Evolutionary conservation across 78 protist genomes (phyloP).

Genomic region (Isochrysis galbana): DNA sequence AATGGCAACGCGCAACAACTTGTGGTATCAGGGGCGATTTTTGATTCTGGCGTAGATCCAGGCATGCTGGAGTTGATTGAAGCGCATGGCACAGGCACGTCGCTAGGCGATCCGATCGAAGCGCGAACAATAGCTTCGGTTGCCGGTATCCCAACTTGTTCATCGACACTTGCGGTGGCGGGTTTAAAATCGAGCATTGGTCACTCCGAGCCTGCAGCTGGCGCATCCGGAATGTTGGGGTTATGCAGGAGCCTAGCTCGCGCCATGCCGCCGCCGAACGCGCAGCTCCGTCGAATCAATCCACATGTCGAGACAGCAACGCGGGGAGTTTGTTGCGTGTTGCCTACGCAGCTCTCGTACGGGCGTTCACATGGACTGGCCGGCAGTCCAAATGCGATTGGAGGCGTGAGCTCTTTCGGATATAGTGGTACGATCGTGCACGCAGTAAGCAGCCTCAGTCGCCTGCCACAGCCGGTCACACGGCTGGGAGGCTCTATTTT

Average conservation of each 20-base stretch:
- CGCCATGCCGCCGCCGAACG: background rate
- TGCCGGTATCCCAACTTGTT: background rate
- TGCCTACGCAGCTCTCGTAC: too few species aligned
- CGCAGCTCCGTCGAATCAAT: background rate
- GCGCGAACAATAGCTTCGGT: constrained; percentile 21
- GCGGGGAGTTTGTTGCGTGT: background rate
- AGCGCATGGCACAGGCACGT: constrained; percentile 40
- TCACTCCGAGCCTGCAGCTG: background rate
- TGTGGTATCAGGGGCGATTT: constrained; percentile 51
- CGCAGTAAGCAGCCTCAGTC: background rate
- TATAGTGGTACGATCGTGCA: constrained; percentile 3
- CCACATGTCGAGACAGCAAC: background rate
- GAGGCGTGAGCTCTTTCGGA: constrained; percentile 4
- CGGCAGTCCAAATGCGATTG: background rate
- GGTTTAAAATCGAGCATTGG: background rate
- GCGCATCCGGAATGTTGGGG: background rate
- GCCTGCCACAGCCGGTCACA: background rate
- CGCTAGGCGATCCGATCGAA: constrained; percentile 69
- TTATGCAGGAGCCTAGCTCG: background rate
- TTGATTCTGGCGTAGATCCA: constrained; percentile 10
- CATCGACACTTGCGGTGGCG: too few species aligned
- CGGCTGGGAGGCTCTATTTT: too few species aligned
- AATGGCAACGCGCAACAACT: constrained; percentile 61
- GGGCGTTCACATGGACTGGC: too few species aligned
- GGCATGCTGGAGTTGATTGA: constrained; percentile 19